Percentiles rank a stretch among this genome's conserved stretches.
phyloP scores from a whole-genome alignment of 305 asterid species.

The Fraxinus platypoda region DNA sequence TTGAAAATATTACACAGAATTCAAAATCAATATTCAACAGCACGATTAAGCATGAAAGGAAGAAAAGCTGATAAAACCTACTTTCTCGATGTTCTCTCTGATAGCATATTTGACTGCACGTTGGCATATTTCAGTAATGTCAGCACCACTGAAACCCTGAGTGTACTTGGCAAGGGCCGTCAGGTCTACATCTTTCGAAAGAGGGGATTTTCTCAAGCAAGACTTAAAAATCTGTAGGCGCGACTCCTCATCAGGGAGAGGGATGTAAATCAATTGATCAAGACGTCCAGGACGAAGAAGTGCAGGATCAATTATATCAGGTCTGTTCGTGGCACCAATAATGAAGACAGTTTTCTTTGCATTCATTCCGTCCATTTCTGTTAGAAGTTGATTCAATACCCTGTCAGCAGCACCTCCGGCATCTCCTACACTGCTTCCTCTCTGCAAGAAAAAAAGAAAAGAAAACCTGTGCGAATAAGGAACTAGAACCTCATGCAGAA shows the following conservation, averaged over 20 bases:
- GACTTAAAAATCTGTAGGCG: constrained; percentile 59
- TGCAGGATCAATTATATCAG: constrained; percentile 55
- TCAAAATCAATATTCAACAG: background rate
- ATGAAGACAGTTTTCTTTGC: constrained; percentile 57
- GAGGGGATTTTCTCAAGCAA: constrained; percentile 50
- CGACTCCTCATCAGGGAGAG: constrained; percentile 59
- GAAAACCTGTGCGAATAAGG: background rate
- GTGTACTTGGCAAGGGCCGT: constrained; percentile 58
- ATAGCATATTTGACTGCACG: constrained; percentile 60
- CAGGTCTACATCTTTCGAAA: constrained; percentile 46
- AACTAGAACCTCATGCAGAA: background rate
- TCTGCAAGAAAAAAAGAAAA: constrained; percentile 31
- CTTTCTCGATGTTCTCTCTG: constrained; percentile 59
- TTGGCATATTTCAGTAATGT: constrained; percentile 58
- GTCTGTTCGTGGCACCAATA: constrained; percentile 60
- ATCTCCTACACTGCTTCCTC: constrained; percentile 59
- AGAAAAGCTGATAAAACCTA: background rate
- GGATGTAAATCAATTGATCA: constrained; percentile 58
- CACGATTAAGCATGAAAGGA: background rate
- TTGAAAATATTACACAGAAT: background rate
- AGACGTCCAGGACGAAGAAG: constrained; percentile 63
- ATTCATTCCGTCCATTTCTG: constrained; percentile 63
- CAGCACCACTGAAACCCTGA: constrained; percentile 66
- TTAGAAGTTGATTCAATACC: constrained; percentile 56
- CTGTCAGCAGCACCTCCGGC: constrained; percentile 66